Evolutionary conservation across 305 asterid species (phyloP).

Genomic region (Solanum hybrid): DNA sequence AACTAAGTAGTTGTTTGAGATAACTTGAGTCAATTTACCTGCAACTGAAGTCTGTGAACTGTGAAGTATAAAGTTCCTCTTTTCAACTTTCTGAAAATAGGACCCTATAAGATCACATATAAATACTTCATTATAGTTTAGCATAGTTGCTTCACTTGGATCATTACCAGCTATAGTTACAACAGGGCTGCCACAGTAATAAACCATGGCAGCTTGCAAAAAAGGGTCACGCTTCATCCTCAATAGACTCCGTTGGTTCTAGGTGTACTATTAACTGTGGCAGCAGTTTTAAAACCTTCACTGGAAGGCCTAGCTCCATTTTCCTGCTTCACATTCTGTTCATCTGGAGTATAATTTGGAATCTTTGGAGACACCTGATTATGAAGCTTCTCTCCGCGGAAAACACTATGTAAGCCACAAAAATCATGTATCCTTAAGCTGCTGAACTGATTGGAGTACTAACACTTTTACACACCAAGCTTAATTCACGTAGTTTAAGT

Average conservation of each 20-base stretch:
- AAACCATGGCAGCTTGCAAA: slow-evolving; percentile 64
- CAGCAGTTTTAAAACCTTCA: slow-evolving; percentile 26
- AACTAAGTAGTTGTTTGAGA: background rate
- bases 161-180: slow-evolving; percentile 97
- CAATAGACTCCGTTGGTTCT: slow-evolving; percentile 38
- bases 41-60: slow-evolving; percentile 87
- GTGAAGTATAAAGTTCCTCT: slow-evolving; percentile 41
- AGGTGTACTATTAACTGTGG: slow-evolving; percentile 25
- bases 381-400: slow-evolving; percentile 4
- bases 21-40: slow-evolving; percentile 33
- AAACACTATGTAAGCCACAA: background rate
- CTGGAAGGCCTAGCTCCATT: slow-evolving; percentile 15
- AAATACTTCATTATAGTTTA: slow-evolving; percentile 86
- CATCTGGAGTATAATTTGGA: slow-evolving; percentile 16
- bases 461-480: background rate
- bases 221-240: slow-evolving; percentile 82
- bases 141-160: slow-evolving; percentile 55
- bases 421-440: background rate
- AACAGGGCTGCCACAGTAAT: slow-evolving; percentile 65
- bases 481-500: background rate
- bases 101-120: slow-evolving; percentile 71
- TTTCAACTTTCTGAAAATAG: background rate
- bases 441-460: background rate
- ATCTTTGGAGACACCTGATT: slow-evolving; percentile 11
- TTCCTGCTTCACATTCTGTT: slow-evolving; percentile 19